Percentiles rank a stretch among this genome's conserved stretches.
Conservation (phyloP, 306 rosid species). For the Prunus fruticosa region DNA sequence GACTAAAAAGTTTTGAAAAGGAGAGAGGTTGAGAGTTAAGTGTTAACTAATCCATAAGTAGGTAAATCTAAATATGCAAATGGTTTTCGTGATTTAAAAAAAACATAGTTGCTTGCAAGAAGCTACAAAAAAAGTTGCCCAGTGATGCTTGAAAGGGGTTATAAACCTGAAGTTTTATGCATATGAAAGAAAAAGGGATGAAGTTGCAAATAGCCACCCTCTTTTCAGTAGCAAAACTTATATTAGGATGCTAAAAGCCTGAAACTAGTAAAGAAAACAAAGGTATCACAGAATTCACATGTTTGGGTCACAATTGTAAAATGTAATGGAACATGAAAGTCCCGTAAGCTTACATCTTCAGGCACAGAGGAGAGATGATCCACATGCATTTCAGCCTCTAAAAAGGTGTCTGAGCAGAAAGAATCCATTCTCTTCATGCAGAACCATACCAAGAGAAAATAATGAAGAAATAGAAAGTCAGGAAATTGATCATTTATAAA, state of each 20-base stretch:
- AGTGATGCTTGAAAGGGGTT: neutral
- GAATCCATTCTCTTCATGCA: constrained; percentile 46
- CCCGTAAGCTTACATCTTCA: constrained; percentile 49
- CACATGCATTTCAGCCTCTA: constrained; percentile 27
- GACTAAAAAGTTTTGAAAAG: neutral
- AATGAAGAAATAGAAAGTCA: neutral
- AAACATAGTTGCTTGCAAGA: neutral
- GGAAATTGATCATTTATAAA: neutral
- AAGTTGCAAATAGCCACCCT: neutral
- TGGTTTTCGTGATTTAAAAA: neutral
- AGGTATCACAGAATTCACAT: neutral
- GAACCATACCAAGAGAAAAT: neutral
- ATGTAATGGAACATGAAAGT: constrained; percentile 7
- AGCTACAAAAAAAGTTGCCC: neutral
- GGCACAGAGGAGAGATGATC: constrained; percentile 34
- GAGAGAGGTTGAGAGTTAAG: neutral
- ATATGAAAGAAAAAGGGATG: neutral
- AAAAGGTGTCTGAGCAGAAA: constrained; percentile 41
- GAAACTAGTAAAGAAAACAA: neutral
- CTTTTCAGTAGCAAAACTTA: neutral
- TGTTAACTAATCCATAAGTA: neutral
- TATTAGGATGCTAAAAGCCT: neutral
- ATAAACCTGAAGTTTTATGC: neutral
- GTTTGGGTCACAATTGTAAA: neutral
- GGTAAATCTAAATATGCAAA: neutral